phyloP scores from a whole-genome alignment of 2,329 filamentous ascomycete genomes.

The Annulohypoxylon truncatum region DNA sequence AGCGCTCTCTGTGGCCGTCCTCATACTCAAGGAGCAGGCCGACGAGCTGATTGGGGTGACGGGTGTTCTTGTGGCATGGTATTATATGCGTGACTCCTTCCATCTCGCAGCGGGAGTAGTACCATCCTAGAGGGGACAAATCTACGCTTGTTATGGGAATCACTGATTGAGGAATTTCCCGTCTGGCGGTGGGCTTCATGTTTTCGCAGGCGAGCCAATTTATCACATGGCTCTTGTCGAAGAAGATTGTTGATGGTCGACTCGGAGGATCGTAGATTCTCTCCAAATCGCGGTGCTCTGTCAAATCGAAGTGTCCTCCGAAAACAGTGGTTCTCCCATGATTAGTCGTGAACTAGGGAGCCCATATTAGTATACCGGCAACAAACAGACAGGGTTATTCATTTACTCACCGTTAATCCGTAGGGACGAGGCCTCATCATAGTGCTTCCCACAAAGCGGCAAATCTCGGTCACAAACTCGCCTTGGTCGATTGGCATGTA shows the following conservation, averaged over 20 bases:
- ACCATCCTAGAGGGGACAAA: too few relatives aligned
- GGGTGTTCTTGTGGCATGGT: neutral
- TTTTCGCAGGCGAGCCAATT: neutral
- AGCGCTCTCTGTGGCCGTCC: slow-evolving; percentile 1
- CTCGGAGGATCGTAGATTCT: neutral
- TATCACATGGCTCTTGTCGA: neutral
- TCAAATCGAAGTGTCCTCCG: neutral
- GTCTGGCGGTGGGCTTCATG: too few relatives aligned
- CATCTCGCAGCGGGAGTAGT: slow-evolving; percentile 1
- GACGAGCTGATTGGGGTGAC: neutral
- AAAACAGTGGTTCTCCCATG: neutral
- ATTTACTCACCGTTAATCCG: slow-evolving; percentile 1
- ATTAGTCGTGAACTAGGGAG: neutral
- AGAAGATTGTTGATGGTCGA: neutral
- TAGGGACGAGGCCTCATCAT: neutral
- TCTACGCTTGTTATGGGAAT: too few relatives aligned
- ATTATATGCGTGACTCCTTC: neutral
- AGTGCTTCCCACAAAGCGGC: too few relatives aligned
- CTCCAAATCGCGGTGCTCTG: too few relatives aligned
- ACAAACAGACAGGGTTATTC: neutral
- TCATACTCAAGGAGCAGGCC: neutral
- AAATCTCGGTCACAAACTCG: neutral
- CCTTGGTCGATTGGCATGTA: slow-evolving; percentile 11
- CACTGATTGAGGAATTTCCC: neutral
- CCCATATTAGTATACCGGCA: neutral